Percentiles rank a stretch among this genome's conserved stretches.
phyloP scores from a whole-genome alignment of 768 basidiomycete species.

The Mycena chlorophos region DNA sequence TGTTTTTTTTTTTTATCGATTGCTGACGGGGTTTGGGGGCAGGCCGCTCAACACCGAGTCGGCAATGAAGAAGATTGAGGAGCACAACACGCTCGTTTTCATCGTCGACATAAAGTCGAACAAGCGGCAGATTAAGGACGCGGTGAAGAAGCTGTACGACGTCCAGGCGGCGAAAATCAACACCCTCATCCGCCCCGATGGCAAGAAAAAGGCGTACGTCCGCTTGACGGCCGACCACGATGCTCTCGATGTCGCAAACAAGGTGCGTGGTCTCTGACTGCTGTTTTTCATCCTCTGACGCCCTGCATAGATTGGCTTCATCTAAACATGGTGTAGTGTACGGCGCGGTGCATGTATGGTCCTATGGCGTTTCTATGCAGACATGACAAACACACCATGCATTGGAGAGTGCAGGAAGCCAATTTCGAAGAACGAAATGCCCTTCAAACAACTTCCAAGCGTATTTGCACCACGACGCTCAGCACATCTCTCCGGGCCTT shows the following conservation, averaged over 20 bases:
- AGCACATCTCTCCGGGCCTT: too few relatives aligned
- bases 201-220: constrained; percentile 99
- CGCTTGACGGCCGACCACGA: constrained; percentile 94
- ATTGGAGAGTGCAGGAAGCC: too few relatives aligned
- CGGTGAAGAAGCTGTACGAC: constrained; percentile 98
- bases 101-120: constrained; percentile 93
- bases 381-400: too few relatives aligned
- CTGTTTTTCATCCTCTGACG: background rate
- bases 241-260: constrained; percentile 96
- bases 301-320: constrained; percentile 80
- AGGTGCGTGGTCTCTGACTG: constrained; percentile 56
- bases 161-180: constrained; percentile 95
- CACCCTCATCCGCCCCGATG: constrained; percentile 98
- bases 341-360: constrained; percentile 11
- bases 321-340: constrained; percentile 50
- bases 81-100: constrained; percentile 99
- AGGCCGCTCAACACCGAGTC: constrained; percentile 93
- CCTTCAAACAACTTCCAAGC: too few relatives aligned
- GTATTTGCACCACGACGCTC: too few relatives aligned
- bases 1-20: background rate
- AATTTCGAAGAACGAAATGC: too few relatives aligned
- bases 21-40: constrained; percentile 3
- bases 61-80: constrained; percentile 99
- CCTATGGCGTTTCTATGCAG: too few relatives aligned
- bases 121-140: constrained; percentile 99